A percentile compares a stretch with the other conserved stretches of the same genome.
Evolutionary conservation across 1,284 basidiomycete species (phyloP).

Genomic region (Paramarasmius palmivorus): DNA sequence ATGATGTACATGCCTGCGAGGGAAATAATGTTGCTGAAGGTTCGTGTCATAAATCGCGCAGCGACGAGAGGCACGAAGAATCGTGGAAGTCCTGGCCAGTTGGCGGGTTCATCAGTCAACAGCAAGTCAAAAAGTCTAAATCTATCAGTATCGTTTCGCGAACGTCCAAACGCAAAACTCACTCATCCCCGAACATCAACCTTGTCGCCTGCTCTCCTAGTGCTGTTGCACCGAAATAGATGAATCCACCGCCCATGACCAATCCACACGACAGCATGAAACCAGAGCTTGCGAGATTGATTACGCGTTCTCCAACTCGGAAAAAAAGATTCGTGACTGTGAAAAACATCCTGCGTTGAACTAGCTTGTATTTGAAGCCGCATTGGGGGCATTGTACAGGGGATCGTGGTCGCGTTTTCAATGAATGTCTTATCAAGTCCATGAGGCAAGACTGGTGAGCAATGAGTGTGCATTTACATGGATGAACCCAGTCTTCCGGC

Average conservation of each 20-base stretch:
- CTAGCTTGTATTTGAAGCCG: constrained; percentile 9
- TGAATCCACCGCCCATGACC: background rate
- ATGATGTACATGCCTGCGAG: constrained; percentile 11
- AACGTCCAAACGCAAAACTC: background rate
- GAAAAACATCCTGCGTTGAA: constrained; percentile 4
- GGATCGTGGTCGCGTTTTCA: background rate
- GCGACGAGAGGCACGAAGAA: constrained; percentile 4
- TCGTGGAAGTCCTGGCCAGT: constrained; percentile 6
- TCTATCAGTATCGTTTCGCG: background rate
- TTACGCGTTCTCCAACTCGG: constrained; percentile 7
- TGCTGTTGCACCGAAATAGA: constrained; percentile 4
- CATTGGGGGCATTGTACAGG: constrained; percentile 14
- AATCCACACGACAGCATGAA: constrained; percentile 5
- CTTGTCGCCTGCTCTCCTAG: constrained; percentile 12
- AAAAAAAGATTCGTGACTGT: constrained; percentile 6
- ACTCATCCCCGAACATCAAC: constrained; percentile 11
- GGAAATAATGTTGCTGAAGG: background rate
- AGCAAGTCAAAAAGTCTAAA: constrained; percentile 11
- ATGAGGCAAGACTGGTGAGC: constrained; percentile 16
- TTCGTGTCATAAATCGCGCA: background rate
- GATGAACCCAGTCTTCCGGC: constrained; percentile 13
- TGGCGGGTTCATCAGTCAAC: constrained; percentile 8
- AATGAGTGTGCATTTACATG: constrained; percentile 15
- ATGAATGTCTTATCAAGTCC: background rate
- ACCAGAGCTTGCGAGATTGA: constrained; percentile 5